phyloP scores from a whole-genome alignment of 441 rosid genomes.

The Adansonia rubrostipa region DNA sequence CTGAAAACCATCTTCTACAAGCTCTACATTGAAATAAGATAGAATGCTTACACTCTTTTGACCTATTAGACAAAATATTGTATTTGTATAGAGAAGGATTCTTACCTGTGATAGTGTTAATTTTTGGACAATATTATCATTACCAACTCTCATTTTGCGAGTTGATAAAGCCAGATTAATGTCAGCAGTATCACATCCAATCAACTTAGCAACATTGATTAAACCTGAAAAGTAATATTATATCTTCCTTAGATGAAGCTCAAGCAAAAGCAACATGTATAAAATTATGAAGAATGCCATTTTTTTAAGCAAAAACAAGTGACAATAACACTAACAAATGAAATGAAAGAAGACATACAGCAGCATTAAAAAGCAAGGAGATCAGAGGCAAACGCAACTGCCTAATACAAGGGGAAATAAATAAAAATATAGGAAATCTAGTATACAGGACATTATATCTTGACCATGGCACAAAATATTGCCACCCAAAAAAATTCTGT shows the following conservation, averaged over 20 bases:
- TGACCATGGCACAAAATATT: conserved; percentile 12
- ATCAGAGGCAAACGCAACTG: not conserved
- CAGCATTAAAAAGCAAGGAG: not conserved
- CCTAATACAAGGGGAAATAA: not conserved
- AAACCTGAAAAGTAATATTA: conserved; percentile 60
- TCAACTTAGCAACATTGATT: conserved; percentile 72
- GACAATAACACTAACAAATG: not conserved
- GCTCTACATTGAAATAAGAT: conserved; percentile 4
- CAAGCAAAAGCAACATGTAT: conserved; percentile 20
- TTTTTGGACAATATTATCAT: conserved; percentile 87
- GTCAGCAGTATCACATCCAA: conserved; percentile 72
- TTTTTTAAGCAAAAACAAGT: conserved; percentile 5
- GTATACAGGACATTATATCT: not conserved
- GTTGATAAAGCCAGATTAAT: conserved; percentile 84
- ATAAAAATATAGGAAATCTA: not conserved
- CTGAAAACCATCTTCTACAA: not conserved
- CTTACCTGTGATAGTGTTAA: conserved; percentile 87
- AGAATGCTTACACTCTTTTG: not conserved
- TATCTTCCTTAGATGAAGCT: conserved; percentile 10
- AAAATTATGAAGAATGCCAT: not conserved
- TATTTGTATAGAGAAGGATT: conserved; percentile 10
- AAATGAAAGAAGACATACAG: not conserved
- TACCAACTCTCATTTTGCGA: conserved; percentile 96
- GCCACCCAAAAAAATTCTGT: not conserved
- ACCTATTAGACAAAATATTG: conserved; percentile 5